These are phyloP conservation scores for Saprolegnia diclina DNA, from an alignment of 352 stramenopile species.

Conservation along the genomic window DNA sequence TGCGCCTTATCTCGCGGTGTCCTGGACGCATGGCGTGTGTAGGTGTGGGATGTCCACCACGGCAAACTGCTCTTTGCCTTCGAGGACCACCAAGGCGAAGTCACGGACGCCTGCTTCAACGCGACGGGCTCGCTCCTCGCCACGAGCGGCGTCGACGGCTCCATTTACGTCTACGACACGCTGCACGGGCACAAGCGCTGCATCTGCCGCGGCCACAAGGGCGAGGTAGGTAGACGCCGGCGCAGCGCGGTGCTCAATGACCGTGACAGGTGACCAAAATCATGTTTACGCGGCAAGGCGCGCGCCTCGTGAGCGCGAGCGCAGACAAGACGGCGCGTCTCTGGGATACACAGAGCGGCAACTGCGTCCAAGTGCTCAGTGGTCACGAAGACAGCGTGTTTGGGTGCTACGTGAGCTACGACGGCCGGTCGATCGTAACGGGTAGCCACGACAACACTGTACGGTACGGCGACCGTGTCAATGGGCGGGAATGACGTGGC, in stretches of 20 bases:
- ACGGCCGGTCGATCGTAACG: constrained; percentile 42
- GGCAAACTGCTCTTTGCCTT: constrained; percentile 61
- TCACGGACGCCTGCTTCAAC: constrained; percentile 55
- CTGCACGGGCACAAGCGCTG: constrained; percentile 51
- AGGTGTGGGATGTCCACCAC: constrained; percentile 64
- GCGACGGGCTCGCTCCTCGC: constrained; percentile 58
- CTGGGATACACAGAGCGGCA: constrained; percentile 63
- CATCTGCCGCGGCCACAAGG: constrained; percentile 41
- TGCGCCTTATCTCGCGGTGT: background rate
- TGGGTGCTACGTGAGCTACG: constrained; percentile 57
- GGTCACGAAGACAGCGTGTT: constrained; percentile 66
- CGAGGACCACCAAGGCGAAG: constrained; percentile 40
- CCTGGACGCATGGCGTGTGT: background rate
- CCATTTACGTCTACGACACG: constrained; percentile 65
- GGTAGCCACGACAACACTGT: constrained; percentile 61
- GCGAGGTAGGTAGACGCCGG: constrained; percentile 1
- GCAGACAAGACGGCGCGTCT: constrained; percentile 50
- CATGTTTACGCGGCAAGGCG: constrained; percentile 63
- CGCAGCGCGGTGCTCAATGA: background rate
- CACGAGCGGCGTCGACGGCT: constrained; percentile 43
- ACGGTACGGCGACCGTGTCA: constrained; percentile 37
- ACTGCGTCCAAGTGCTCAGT: constrained; percentile 53
- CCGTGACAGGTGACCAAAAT: constrained; percentile 40
- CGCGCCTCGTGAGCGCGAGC: constrained; percentile 51
- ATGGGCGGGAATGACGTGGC: background rate